A percentile compares a stretch with the other conserved stretches of the same genome.
phyloP scores from a whole-genome alignment of 768 basidiomycete genomes.

The Mycena crocata region DNA sequence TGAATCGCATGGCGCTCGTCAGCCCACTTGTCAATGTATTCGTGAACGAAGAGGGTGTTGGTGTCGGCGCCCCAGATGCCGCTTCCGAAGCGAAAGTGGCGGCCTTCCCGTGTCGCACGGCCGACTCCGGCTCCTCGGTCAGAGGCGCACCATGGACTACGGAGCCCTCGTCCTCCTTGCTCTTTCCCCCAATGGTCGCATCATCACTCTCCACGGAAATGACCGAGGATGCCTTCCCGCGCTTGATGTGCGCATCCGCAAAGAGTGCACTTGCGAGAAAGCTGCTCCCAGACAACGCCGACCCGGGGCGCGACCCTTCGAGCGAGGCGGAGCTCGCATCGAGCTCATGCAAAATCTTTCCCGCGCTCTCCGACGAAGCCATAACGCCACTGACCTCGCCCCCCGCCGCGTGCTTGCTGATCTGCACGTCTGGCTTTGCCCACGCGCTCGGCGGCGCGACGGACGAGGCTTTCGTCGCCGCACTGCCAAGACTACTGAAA shows the following conservation, averaged over 20 bases:
- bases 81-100: slow-evolving; percentile 17
- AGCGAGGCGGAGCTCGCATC: slow-evolving; percentile 46
- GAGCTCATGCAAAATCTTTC: slow-evolving; percentile 59
- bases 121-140: not conserved
- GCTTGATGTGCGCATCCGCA: slow-evolving; percentile 50
- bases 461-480: slow-evolving; percentile 30
- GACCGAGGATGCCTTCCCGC: slow-evolving; percentile 54
- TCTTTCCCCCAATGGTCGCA: slow-evolving; percentile 46
- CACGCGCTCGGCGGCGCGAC: slow-evolving; percentile 56
- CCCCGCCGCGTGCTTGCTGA: slow-evolving; percentile 62
- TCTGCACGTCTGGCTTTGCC: slow-evolving; percentile 68
- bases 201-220: slow-evolving; percentile 53
- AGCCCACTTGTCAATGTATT: slow-evolving; percentile 63
- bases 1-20: slow-evolving; percentile 68
- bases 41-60: slow-evolving; percentile 56
- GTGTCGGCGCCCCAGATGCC: slow-evolving; percentile 25
- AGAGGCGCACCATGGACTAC: slow-evolving; percentile 40
- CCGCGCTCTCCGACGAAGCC: slow-evolving; percentile 52
- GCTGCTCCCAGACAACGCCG: slow-evolving; percentile 37
- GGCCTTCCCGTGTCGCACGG: slow-evolving; percentile 13
- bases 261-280: slow-evolving; percentile 37
- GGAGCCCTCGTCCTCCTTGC: slow-evolving; percentile 28
- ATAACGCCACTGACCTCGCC: slow-evolving; percentile 57
- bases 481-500: slow-evolving; percentile 35
- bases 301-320: slow-evolving; percentile 41